Evolutionary conservation across 1,284 basidiomycete species (phyloP), one percentile per base, ranked within the genome.

Genomic region (Flammula alnicola): DNA sequence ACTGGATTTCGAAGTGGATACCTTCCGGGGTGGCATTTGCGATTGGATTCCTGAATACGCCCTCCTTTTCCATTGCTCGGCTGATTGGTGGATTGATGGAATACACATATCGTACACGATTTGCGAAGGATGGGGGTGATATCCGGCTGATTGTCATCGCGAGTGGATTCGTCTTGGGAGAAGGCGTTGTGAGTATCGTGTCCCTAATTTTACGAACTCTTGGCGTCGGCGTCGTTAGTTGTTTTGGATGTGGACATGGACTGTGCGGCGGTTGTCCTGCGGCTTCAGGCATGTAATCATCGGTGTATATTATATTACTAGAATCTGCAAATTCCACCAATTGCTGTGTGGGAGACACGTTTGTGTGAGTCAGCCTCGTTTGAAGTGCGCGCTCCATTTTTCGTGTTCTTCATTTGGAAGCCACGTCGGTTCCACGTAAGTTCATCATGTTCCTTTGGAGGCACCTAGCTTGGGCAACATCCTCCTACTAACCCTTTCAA

Each of bases 91-190:
- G 95, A 2, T 64, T 93, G 56, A 72, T 91, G 56, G 93, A 95
- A 55, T 83, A 88, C 66, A 67, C 80, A 49, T 84, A 86, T 69
- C 76, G 83, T 64, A 78, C 73, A 20, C 74, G 76, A 27, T 68
- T 74, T 57, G 71, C 73, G 22, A 75, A 71, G 54, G 75, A 78
- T 49, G 70, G 70, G 12, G 76, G 75, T 39, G 87, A 84, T 62
- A 94, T 89, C 55, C 80, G 78, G 40, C 76, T 95, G 42, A 90
- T 98, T 59, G 85, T 98, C 27, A 77, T 97, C 25, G 96, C 95
- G 3, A 93, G 90, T 62, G 95, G 95, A 1, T 97, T 98, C 63
- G 96, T 98, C 22, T 76, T 98, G 14, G 95, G 95, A 22, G 95
- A 98, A 77, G 89, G 95, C 1, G 86, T 97, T 31, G 78, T 92